Conservation (phyloP, 2,329 filamentous ascomycete species). For the Apiospora sp. region DNA sequence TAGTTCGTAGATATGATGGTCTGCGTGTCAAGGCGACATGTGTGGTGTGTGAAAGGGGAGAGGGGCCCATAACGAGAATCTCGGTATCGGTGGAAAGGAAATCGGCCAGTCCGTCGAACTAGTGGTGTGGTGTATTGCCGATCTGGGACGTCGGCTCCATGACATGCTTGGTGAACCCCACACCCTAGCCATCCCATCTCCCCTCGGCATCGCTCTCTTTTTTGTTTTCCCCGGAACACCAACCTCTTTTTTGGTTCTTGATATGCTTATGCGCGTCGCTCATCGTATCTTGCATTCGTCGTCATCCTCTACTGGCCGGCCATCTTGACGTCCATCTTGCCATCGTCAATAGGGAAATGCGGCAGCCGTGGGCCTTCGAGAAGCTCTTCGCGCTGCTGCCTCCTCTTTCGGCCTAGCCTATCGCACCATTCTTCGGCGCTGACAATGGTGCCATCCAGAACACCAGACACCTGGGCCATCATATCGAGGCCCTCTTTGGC, state of each 20-base stretch:
- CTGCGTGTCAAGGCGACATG: neutral
- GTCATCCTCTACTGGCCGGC: slow-evolving; percentile 9
- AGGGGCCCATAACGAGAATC: slow-evolving; percentile 24
- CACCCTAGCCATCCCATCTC: slow-evolving; percentile 18
- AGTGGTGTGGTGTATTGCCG: slow-evolving; percentile 15
- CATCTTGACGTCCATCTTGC: slow-evolving; percentile 27
- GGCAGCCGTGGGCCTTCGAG: slow-evolving; percentile 30
- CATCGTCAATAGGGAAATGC: slow-evolving; percentile 20
- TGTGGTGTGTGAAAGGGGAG: neutral
- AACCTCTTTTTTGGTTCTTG: neutral
- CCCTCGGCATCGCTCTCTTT: slow-evolving; percentile 15
- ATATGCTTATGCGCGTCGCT: neutral
- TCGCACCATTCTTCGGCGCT: slow-evolving; percentile 94
- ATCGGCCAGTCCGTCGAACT: neutral
- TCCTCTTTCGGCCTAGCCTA: slow-evolving; percentile 65
- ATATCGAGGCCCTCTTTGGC: slow-evolving; percentile 93
- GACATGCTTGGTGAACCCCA: slow-evolving; percentile 19
- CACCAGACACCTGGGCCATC: slow-evolving; percentile 88
- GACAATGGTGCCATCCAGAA: slow-evolving; percentile 87
- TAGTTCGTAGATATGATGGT: slow-evolving; percentile 28
- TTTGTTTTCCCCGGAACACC: slow-evolving; percentile 5
- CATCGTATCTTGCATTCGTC: slow-evolving; percentile 4
- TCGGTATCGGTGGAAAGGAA: slow-evolving; percentile 19
- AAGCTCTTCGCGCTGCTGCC: slow-evolving; percentile 41
- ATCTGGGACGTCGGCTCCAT: slow-evolving; percentile 22